These are phyloP conservation scores for Emericellopsis terricola DNA, from an alignment of 495 filamentous ascomycete genomes.

Conservation along the genomic window DNA sequence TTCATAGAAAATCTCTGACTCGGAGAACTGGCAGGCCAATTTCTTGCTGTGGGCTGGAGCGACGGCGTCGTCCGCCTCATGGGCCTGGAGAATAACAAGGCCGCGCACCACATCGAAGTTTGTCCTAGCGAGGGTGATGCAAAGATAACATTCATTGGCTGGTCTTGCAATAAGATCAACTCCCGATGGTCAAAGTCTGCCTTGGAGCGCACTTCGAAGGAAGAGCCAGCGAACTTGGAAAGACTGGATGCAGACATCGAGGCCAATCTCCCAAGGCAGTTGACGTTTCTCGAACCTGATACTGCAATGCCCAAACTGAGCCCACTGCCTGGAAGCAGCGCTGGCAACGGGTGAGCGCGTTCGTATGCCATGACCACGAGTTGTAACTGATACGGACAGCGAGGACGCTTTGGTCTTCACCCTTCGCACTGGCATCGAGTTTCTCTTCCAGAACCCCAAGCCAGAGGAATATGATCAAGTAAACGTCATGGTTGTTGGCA, in stretches of 20 bases:
- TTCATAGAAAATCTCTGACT: not conserved
- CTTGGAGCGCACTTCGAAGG: not conserved
- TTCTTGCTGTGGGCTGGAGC: slow-evolving; percentile 62
- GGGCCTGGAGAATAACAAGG: slow-evolving; percentile 59
- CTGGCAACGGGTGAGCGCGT: slow-evolving; percentile 23
- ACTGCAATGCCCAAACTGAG: slow-evolving; percentile 66
- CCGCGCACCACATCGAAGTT: slow-evolving; percentile 47
- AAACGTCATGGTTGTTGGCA: slow-evolving; percentile 66
- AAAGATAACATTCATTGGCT: slow-evolving; percentile 48
- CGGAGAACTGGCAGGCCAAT: slow-evolving; percentile 35
- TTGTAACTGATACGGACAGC: slow-evolving; percentile 12
- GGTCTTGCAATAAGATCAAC: slow-evolving; percentile 46
- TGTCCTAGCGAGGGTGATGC: slow-evolving; percentile 16
- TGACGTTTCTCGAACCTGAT: slow-evolving; percentile 64
- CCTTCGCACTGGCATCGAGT: slow-evolving; percentile 50
- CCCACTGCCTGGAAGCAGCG: slow-evolving; percentile 35
- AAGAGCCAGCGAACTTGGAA: slow-evolving; percentile 1
- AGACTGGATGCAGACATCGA: slow-evolving; percentile 6
- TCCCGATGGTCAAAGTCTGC: not conserved
- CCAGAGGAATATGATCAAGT: slow-evolving; percentile 50
- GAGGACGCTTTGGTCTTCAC: slow-evolving; percentile 51
- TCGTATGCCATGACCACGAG: not conserved
- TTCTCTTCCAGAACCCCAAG: slow-evolving; percentile 43
- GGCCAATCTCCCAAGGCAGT: slow-evolving; percentile 55
- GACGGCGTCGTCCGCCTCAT: slow-evolving; percentile 53